A percentile compares a stretch with the other conserved stretches of the same genome.
phyloP scores from a whole-genome alignment of 2,329 filamentous ascomycete genomes.

The Grosmannia clavigera region DNA sequence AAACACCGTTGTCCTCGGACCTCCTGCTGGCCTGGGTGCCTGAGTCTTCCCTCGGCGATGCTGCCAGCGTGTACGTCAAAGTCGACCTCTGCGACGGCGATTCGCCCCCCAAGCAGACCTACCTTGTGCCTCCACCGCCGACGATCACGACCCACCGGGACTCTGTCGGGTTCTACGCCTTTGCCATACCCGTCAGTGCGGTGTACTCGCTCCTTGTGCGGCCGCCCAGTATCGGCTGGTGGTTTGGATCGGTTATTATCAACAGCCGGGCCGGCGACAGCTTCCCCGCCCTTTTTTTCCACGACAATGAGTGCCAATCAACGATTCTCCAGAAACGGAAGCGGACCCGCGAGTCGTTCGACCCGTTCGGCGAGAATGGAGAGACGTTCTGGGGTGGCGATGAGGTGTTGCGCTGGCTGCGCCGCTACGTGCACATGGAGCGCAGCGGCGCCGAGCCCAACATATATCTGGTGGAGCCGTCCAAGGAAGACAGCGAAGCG shows the following conservation, averaged over 20 bases:
- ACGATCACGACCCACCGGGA: constrained; percentile 65
- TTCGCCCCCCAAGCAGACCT: constrained; percentile 71
- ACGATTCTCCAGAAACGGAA: constrained; percentile 92
- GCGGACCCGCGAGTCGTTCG: constrained; percentile 70
- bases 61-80: constrained; percentile 83
- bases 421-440: constrained; percentile 71
- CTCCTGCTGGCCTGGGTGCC: constrained; percentile 89
- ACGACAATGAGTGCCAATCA: constrained; percentile 91
- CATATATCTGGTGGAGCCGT: constrained; percentile 83
- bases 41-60: constrained; percentile 75
- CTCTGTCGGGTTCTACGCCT: constrained; percentile 70
- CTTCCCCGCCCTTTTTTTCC: constrained; percentile 93
- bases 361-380: constrained; percentile 75
- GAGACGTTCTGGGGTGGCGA: constrained; percentile 97
- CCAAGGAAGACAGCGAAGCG: constrained; percentile 60
- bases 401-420: constrained; percentile 84
- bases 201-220: constrained; percentile 85
- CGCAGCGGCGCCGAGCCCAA: constrained; percentile 77
- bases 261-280: constrained; percentile 85
- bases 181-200: constrained; percentile 79
- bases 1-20: constrained; percentile 46
- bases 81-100: constrained; percentile 79
- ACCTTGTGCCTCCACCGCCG: constrained; percentile 83
- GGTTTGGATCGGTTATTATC: constrained; percentile 92
- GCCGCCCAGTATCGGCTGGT: constrained; percentile 92